phyloP scores from a whole-genome alignment of 73 alveolate species.

The Paramecium biaurelia region DNA sequence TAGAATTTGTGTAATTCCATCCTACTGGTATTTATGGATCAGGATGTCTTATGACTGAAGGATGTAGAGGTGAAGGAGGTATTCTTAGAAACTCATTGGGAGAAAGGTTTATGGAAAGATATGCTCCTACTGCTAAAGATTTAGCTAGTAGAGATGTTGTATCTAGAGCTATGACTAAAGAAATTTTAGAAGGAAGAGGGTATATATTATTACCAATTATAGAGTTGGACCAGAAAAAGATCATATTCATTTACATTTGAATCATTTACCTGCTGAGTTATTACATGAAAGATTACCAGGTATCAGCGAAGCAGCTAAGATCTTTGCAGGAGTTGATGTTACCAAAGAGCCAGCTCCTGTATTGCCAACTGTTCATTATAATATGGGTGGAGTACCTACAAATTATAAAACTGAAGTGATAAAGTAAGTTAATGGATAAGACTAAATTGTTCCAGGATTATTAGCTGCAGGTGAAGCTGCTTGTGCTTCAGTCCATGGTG shows the following conservation, averaged over 20 bases:
- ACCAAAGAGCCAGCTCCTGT: constrained; percentile 98
- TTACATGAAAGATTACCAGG: constrained; percentile 95
- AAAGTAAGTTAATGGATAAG: constrained; percentile 78
- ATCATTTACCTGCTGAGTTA: constrained; percentile 85
- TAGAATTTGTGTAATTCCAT: constrained; percentile 95
- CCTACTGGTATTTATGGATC: constrained; percentile 97
- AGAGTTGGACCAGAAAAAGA: constrained; percentile 87
- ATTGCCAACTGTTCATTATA: constrained; percentile 98
- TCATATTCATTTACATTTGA: constrained; percentile 86
- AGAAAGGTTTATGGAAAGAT: constrained; percentile 91
- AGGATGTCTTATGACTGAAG: constrained; percentile 97
- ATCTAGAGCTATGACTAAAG: constrained; percentile 95
- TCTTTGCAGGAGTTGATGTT: constrained; percentile 97
- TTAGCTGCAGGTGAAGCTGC: constrained; percentile 99
- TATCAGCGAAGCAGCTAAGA: constrained; percentile 92
- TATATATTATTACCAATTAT: neutral
- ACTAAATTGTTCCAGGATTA: constrained; percentile 89
- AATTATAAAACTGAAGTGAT: constrained; percentile 93
- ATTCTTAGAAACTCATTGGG: constrained; percentile 87
- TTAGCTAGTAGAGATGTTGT: constrained; percentile 97
- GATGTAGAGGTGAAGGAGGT: constrained; percentile 99
- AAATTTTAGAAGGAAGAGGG: constrained; percentile 67
- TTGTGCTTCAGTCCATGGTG: constrained; percentile 99
- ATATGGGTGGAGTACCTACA: constrained; percentile 99
- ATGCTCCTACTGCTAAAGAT: constrained; percentile 78